A percentile compares a stretch with the other conserved stretches of the same genome.
phyloP scores from a whole-genome alignment of 2,329 filamentous ascomycete species.

The Aspergillaceae sp. region DNA sequence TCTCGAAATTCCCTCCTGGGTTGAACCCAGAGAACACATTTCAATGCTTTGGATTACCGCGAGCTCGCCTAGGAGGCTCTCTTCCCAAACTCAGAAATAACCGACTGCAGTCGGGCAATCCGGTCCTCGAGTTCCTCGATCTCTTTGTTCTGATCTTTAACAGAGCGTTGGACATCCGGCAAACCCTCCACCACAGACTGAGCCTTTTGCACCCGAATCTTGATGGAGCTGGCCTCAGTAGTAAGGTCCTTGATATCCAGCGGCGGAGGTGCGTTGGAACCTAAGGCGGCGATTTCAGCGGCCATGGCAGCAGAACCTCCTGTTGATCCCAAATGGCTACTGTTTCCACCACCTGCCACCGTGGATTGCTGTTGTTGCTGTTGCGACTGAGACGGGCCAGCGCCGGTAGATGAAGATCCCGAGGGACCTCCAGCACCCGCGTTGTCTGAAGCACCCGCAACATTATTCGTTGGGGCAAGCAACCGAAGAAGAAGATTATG shows the following conservation, averaged over 20 bases:
- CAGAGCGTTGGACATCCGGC: conserved; percentile 37
- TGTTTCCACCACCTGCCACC: conserved; percentile 16
- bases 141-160: conserved; percentile 38
- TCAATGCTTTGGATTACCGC: conserved; percentile 2
- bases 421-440: conserved; percentile 16
- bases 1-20: no score
- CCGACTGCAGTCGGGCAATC: conserved; percentile 30
- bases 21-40: background rate
- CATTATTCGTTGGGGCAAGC: conserved; percentile 42
- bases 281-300: conserved; percentile 16
- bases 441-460: conserved; percentile 29
- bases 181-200: conserved; percentile 41
- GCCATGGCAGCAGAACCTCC: conserved; percentile 18
- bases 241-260: conserved; percentile 68
- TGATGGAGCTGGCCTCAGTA: conserved; percentile 66
- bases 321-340: conserved; percentile 10
- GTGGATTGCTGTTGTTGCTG: conserved; percentile 17
- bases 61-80: conserved; percentile 15
- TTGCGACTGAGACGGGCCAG: conserved; percentile 6
- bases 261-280: conserved; percentile 31
- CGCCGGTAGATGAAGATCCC: conserved; percentile 7
- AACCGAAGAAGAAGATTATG: conserved; percentile 69
- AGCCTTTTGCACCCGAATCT: conserved; percentile 75
- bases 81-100: conserved; percentile 34
- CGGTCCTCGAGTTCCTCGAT: conserved; percentile 35